A percentile compares a stretch with the other conserved stretches of the same genome.
phyloP scores from a whole-genome alignment of 176 grass and related monocot species.

The Chloris gayana region DNA sequence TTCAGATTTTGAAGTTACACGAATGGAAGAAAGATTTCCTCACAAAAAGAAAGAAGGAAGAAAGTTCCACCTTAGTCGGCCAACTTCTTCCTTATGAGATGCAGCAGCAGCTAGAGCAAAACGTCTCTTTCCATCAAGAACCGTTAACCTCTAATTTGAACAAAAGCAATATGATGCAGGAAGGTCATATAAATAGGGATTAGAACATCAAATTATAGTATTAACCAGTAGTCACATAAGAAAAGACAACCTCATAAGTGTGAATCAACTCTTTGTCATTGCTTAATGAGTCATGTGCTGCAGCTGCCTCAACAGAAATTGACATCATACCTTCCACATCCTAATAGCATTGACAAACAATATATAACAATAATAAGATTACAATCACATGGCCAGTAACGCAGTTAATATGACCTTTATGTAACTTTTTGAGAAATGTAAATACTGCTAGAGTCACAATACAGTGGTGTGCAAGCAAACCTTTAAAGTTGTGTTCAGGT shows the following conservation, averaged over 20 bases:
- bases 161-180: conserved; percentile 38
- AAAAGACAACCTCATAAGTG: conserved; percentile 83
- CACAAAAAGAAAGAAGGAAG: conserved; percentile 3
- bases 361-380: conserved; percentile 18
- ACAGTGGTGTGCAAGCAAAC: conserved; percentile 42
- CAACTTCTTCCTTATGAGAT: conserved; percentile 99
- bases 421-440: conserved; percentile 18
- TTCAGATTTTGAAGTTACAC: not conserved
- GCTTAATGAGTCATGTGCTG: conserved; percentile 84
- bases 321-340: conserved; percentile 99
- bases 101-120: conserved; percentile 95
- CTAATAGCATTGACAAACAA: conserved; percentile 48
- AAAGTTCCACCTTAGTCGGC: conserved; percentile 66
- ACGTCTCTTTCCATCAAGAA: conserved; percentile 97
- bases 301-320: conserved; percentile 98
- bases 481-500: conserved; percentile 97
- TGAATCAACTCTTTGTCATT: conserved; percentile 96
- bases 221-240: conserved; percentile 36
- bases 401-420: conserved; percentile 24
- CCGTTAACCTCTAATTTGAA: conserved; percentile 85
- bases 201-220: conserved; percentile 18
- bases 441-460: conserved; percentile 13
- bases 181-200: conserved; percentile 46
- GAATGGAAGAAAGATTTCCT: not conserved
- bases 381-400: not conserved